Base-by-base conservation (phyloP, 2,329 filamentous ascomycete species). In the Fusarium humuli region DNA sequence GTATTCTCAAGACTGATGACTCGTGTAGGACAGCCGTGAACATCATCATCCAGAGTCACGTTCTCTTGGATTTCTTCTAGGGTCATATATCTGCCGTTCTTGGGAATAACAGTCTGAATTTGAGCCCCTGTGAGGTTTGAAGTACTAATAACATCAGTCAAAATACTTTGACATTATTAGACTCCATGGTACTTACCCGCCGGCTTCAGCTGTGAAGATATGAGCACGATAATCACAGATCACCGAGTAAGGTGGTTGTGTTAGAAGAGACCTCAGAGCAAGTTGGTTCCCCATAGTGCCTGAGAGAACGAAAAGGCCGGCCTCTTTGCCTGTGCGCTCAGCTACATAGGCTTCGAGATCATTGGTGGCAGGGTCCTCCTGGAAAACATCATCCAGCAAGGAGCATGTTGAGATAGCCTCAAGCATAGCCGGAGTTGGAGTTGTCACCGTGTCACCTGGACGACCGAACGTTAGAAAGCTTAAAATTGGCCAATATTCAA, bases 231-330 rank as follows among this genome's bases (percentile, higher is more conserved):
- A 84, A 77, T 98, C 94, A 73, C 92, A 93, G 11, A 98, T 82
- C 7, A 98, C 88, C 10, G 88, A 87, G 78, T 97, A 90, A 0
- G 95, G 95, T 16, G 94, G 94, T 65, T 93, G 91, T 1, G 84
- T 87, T 16, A 98, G 85, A 63, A 96, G 91, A 3, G 92, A 87
- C 41, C 94, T 89, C 44, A 97, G 85, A 1, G 92, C 91, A 20
- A 98, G 84, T 79, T 97, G 94, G 81, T 98, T 98, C 42, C 94
- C 94, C 94, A 97, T 97, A 7, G 94, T 97, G 6, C 95, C 95
- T 0, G 93, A 96, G 63, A 97, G 85, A 58, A 97, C 93, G 57
- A 97, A 90, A 7, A 98, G 84, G 0, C 88, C 92, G 10, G 89
- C 89, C 75, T 94, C 91, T 73, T 97, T 94, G 72, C 89, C 89